Percentiles rank a stretch among this genome's conserved stretches.
phyloP scores from a whole-genome alignment of 495 filamentous ascomycete species.

The Apiosordaria backusii region DNA sequence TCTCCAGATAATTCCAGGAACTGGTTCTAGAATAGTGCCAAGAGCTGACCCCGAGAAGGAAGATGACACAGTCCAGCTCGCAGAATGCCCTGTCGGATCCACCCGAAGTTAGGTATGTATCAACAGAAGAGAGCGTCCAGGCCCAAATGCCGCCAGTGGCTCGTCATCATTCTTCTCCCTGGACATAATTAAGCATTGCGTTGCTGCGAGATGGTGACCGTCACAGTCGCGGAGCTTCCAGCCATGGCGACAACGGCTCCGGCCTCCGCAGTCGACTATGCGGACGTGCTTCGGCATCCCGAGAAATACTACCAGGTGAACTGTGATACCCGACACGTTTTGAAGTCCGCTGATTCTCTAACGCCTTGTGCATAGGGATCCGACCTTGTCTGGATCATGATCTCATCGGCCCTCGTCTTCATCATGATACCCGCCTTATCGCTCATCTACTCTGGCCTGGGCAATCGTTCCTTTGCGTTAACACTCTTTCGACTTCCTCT shows the following conservation, averaged over 20 bases:
- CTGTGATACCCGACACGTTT: background rate
- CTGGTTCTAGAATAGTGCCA: background rate
- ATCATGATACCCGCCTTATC: conserved; percentile 21
- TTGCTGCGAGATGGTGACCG: conserved; percentile 8
- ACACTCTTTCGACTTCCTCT: conserved; percentile 21
- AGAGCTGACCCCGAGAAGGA: background rate
- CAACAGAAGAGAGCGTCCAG: background rate
- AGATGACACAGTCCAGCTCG: background rate
- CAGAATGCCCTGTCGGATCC: background rate
- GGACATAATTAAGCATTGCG: background rate
- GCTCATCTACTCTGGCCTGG: conserved; percentile 20
- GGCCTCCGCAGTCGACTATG: conserved; percentile 6
- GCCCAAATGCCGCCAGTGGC: background rate
- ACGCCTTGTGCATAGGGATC: conserved; percentile 2
- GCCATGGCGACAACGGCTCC: conserved; percentile 1
- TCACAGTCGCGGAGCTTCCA: conserved; percentile 6
- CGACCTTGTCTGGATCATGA: conserved; percentile 21
- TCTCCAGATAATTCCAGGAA: background rate
- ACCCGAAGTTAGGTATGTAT: background rate
- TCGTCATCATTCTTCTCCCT: background rate
- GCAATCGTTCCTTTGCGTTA: conserved; percentile 20
- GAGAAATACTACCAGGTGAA: conserved; percentile 13
- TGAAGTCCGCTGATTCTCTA: background rate
- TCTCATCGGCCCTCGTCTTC: conserved; percentile 18
- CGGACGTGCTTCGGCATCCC: conserved; percentile 13